Evolutionary conservation across 2,329 filamentous ascomycete genomes (phyloP), one percentile per base, ranked within the genome.

Genomic region (Aspergillus sojae): DNA sequence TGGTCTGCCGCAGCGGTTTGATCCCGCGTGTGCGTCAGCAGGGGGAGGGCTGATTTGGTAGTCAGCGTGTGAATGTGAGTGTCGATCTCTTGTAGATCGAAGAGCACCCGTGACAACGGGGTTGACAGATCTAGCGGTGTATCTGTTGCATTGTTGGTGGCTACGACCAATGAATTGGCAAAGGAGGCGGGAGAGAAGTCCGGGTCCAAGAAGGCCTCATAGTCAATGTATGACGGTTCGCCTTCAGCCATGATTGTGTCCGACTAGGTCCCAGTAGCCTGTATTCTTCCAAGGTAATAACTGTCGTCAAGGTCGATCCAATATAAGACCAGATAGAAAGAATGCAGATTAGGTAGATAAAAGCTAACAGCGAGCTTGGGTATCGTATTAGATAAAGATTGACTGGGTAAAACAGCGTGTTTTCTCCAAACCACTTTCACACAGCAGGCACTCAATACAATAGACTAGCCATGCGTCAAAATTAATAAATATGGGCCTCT

Each of bases 81-180:
- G 79, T 98, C 94, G 68, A 99, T 91, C 79, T 98, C 95, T 76
- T 98, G 95, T 3, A 95, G 90, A 79, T 99, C 95, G 79, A 99
- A 99, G 7, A 98, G 88, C 5, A 97, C 94, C 60, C 93, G 89
- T 5, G 94, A 97, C 55, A 99, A 86, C 3, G 95, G 94, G 19
- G 95, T 98, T 6, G 93, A 94, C 62, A 99, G 90, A 78, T 99
- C 95, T 71, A 98, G 87, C 7, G 93, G 91, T 1, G 90, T 90
- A 79, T 98, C 95, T 69, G 90, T 92, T 63, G 93, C 85, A 80
- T 97, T 96, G 83, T 98, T 98, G 61, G 94, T 98, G 45, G 89
- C 86, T 62, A 94, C 88, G 56, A 98, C 91, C 63, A 99, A 88
- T 30, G 88, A 87, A 78, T 98, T 97, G 71, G 95, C 94, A 75